Evolutionary conservation across 1,284 basidiomycete species (phyloP).

Genomic region (Lignosus rhinocerotis): DNA sequence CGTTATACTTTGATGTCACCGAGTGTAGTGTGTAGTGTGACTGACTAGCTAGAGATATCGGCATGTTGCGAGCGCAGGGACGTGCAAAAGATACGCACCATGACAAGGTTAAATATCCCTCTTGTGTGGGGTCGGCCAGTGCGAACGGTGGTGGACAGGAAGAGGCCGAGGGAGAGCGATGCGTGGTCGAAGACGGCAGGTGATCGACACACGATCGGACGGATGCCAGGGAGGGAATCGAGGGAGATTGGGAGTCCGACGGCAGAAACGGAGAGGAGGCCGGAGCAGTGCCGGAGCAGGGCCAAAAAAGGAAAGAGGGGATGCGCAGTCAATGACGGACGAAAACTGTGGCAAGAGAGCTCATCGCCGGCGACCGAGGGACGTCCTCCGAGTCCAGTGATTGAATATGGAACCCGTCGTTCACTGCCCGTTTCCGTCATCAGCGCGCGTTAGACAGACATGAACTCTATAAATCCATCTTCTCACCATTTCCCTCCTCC

Average conservation of each 20-base stretch:
- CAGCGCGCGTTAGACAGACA: conserved; percentile 21
- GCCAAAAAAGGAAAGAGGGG: background rate
- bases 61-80: background rate
- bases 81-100: conserved; percentile 16
- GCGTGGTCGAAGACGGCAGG: background rate
- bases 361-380: conserved; percentile 9
- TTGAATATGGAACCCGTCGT: conserved; percentile 6
- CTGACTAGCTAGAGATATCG: conserved; percentile 62
- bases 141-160: too few relatives aligned
- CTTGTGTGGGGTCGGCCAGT: too few relatives aligned
- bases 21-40: conserved; percentile 91
- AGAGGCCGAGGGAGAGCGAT: background rate
- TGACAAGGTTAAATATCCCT: too few relatives aligned
- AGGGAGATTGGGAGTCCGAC: background rate
- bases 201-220: conserved; percentile 8
- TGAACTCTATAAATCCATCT: conserved; percentile 27
- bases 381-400: conserved; percentile 3
- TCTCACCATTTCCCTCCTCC: conserved; percentile 19
- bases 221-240: conserved; percentile 2
- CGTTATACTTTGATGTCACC: conserved; percentile 89
- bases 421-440: conserved; percentile 23
- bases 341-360: conserved; percentile 6
- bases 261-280: background rate
- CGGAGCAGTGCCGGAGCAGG: background rate
- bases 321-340: background rate